Conservation (phyloP, 768 basidiomycete genomes). For the Russula virescens region DNA sequence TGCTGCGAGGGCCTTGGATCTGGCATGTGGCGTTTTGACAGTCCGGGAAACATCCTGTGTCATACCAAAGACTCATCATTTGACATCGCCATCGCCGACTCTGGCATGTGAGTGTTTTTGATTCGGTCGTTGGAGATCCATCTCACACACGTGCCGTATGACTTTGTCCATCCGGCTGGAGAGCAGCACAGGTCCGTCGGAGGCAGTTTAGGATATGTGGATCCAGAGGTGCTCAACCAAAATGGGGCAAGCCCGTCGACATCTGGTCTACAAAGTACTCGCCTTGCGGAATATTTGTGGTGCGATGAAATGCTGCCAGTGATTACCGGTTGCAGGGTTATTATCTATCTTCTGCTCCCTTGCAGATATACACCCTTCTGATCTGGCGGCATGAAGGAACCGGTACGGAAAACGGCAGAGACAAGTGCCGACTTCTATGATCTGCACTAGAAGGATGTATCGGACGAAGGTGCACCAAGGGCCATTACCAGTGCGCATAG, state of each 20-base stretch:
- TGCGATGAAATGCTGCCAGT: background rate
- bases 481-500: no score
- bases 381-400: slow-evolving; percentile 66
- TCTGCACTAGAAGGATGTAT: slow-evolving; percentile 89
- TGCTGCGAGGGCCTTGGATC: background rate
- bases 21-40: slow-evolving; percentile 27
- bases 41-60: slow-evolving; percentile 95
- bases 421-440: slow-evolving; percentile 85
- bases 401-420: slow-evolving; percentile 81
- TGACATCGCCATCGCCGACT: slow-evolving; percentile 94
- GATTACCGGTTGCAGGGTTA: slow-evolving; percentile 50
- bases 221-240: slow-evolving; percentile 80
- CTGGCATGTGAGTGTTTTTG: slow-evolving; percentile 78
- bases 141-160: background rate
- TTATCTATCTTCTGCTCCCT: slow-evolving; percentile 90
- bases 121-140: background rate
- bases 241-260: slow-evolving; percentile 82
- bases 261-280: slow-evolving; percentile 87
- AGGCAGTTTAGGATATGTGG: slow-evolving; percentile 84
- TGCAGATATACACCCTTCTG: slow-evolving; percentile 97
- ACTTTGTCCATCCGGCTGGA: slow-evolving; percentile 49
- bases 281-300: background rate
- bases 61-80: slow-evolving; percentile 68
- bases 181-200: slow-evolving; percentile 69
- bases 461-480: slow-evolving; percentile 49